Conservation (phyloP, 768 basidiomycete genomes). For the Albatrellus ellisii region DNA sequence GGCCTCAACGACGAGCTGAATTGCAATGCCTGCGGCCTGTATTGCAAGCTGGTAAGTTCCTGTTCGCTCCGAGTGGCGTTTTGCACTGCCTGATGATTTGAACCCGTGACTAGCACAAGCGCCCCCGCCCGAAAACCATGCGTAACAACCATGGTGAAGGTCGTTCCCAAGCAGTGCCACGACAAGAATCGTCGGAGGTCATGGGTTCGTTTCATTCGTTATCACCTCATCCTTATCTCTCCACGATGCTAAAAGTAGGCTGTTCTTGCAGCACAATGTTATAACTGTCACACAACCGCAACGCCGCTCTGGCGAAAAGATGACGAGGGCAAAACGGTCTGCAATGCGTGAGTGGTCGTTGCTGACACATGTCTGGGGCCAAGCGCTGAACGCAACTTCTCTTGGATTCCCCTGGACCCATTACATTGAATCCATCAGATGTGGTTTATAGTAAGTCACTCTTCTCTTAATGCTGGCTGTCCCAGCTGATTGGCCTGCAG, state of each 20-base stretch:
- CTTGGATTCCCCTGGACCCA: too few relatives aligned
- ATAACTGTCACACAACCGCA: slow-evolving; percentile 82
- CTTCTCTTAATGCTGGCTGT: not conserved
- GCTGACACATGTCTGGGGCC: slow-evolving; percentile 1
- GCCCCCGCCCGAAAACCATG: slow-evolving; percentile 82
- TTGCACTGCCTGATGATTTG: not conserved
- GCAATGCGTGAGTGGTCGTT: slow-evolving; percentile 68
- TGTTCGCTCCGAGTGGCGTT: not conserved
- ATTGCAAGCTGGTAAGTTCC: slow-evolving; percentile 65
- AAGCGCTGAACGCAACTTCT: too few relatives aligned
- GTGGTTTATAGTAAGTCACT: slow-evolving; percentile 55
- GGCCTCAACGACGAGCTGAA: slow-evolving; percentile 83
- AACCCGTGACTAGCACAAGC: slow-evolving; percentile 52
- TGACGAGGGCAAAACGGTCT: slow-evolving; percentile 83
- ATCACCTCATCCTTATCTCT: slow-evolving; percentile 17
- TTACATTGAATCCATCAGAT: slow-evolving; percentile 30
- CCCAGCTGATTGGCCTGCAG: slow-evolving; percentile 18
- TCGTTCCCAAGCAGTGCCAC: slow-evolving; percentile 47
- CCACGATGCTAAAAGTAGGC: slow-evolving; percentile 6
- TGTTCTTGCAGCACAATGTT: slow-evolving; percentile 55
- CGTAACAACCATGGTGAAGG: slow-evolving; percentile 64
- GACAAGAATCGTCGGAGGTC: slow-evolving; percentile 61
- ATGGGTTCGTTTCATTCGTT: slow-evolving; percentile 35
- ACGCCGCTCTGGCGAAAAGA: slow-evolving; percentile 88
- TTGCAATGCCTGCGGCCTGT: slow-evolving; percentile 81